Percentiles rank a stretch among this genome's conserved stretches.
phyloP scores from a whole-genome alignment of 2,329 filamentous ascomycete species.

The Madurella fahalii region DNA sequence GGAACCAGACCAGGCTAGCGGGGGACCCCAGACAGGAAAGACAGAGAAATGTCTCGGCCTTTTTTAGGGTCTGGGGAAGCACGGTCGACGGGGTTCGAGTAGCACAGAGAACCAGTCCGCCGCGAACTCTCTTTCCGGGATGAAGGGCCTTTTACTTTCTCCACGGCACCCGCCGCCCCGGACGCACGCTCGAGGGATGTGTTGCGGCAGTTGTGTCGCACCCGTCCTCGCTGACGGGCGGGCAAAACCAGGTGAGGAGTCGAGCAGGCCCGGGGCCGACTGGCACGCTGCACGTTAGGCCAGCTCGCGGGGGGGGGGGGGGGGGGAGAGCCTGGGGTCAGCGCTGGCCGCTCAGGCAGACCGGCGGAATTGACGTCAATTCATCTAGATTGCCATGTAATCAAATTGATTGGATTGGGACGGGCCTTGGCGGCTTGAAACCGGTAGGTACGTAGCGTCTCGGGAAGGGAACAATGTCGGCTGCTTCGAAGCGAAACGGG shows the following conservation, averaged over 20 bases:
- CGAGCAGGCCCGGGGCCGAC: slow-evolving; percentile 16
- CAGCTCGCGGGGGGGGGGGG: slow-evolving; percentile 8
- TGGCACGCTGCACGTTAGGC: not conserved
- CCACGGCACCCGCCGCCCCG: slow-evolving; percentile 20
- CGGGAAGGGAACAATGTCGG: not conserved
- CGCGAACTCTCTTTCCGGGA: slow-evolving; percentile 15
- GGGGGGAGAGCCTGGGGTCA: slow-evolving; percentile 11
- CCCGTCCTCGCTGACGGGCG: slow-evolving; percentile 20
- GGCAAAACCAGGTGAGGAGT: slow-evolving; percentile 23
- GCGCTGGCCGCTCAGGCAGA: slow-evolving; percentile 17
- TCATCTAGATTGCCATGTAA: slow-evolving; percentile 29
- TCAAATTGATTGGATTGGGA: slow-evolving; percentile 24
- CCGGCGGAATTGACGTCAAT: slow-evolving; percentile 27
- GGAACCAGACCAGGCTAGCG: slow-evolving; percentile 26
- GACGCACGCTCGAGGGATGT: slow-evolving; percentile 13
- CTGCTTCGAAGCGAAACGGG: not conserved
- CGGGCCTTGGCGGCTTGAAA: slow-evolving; percentile 23
- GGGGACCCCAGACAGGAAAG: slow-evolving; percentile 23
- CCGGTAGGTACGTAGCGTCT: slow-evolving; percentile 11
- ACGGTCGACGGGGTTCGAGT: slow-evolving; percentile 2
- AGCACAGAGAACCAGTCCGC: slow-evolving; percentile 11
- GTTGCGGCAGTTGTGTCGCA: slow-evolving; percentile 28
- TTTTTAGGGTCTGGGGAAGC: slow-evolving; percentile 21
- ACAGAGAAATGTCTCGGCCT: slow-evolving; percentile 17
- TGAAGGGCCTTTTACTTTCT: slow-evolving; percentile 18